Conservation (phyloP, 139 green algal genomes). For the Edaphochlamys debaryana region DNA sequence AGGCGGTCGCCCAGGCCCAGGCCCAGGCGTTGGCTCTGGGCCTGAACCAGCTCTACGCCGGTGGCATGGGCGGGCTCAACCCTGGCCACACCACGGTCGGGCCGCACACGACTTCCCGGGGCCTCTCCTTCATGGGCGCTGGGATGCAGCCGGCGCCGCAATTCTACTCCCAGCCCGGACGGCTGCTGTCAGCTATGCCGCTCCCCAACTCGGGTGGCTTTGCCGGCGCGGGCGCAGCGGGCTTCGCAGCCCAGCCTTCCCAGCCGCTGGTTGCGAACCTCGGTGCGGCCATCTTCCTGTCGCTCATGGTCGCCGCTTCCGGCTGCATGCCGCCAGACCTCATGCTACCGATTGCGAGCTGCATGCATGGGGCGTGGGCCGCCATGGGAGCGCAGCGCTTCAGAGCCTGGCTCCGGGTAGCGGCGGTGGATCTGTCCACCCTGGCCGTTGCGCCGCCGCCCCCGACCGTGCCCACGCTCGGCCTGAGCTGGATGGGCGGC, state of each 20-base stretch:
- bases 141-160: too few relatives aligned
- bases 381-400: conserved; percentile 46
- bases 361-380: conserved; percentile 58
- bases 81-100: too few relatives aligned
- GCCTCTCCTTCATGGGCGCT: too few relatives aligned
- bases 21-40: neutral
- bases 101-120: too few relatives aligned
- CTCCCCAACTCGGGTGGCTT: too few relatives aligned
- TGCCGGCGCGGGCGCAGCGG: too few relatives aligned
- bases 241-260: too few relatives aligned
- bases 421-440: conserved; percentile 10
- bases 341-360: conserved; percentile 47
- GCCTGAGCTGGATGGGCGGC: neutral
- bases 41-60: too few relatives aligned
- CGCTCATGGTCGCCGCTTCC: conserved; percentile 53
- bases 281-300: conserved; percentile 43
- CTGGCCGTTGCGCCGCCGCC: neutral
- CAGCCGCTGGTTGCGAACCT: neutral
- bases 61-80: too few relatives aligned
- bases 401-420: neutral
- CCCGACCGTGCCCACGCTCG: neutral
- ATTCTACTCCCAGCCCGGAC: too few relatives aligned
- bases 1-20: neutral
- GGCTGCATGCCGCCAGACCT: conserved; percentile 68
- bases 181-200: too few relatives aligned